Conservation (phyloP, 1,284 basidiomycete genomes). For the Xerocomus nothofagi region DNA sequence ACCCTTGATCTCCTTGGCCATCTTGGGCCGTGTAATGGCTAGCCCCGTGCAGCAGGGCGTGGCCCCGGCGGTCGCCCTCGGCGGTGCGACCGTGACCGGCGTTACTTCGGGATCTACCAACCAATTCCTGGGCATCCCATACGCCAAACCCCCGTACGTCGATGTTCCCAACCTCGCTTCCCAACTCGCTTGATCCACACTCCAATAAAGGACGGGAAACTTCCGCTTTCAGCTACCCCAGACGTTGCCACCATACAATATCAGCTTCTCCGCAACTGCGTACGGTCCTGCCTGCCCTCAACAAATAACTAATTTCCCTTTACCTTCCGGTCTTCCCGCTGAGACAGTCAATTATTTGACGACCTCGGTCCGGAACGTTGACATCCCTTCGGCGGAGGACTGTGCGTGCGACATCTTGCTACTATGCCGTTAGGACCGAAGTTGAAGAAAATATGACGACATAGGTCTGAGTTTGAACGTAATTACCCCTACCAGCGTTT, state of each 20-base stretch:
- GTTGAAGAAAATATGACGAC: not conserved
- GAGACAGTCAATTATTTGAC: constrained; percentile 11
- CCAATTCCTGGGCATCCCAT: constrained; percentile 40
- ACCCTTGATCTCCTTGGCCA: not conserved
- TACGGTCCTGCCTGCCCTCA: constrained; percentile 41
- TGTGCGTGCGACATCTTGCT: constrained; percentile 18
- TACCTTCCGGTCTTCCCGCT: not conserved
- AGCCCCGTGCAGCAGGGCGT: not conserved
- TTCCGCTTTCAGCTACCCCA: constrained; percentile 40
- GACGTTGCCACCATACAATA: constrained; percentile 32
- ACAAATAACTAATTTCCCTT: constrained; percentile 21
- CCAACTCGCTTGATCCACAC: not conserved
- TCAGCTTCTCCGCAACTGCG: constrained; percentile 26
- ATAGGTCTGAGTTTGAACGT: constrained; percentile 49
- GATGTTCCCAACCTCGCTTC: not conserved
- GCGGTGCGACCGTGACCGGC: constrained; percentile 31
- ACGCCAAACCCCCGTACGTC: constrained; percentile 39
- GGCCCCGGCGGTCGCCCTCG: constrained; percentile 27
- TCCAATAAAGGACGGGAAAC: constrained; percentile 27
- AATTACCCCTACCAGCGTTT: constrained; percentile 30
- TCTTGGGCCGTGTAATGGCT: not conserved
- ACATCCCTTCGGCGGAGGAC: constrained; percentile 21
- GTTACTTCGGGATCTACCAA: constrained; percentile 16
- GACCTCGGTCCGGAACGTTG: not conserved
- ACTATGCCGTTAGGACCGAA: not conserved